These are phyloP conservation scores for Calonectria henricotiae DNA, from an alignment of 2,329 filamentous ascomycete genomes.

Conservation along the genomic window DNA sequence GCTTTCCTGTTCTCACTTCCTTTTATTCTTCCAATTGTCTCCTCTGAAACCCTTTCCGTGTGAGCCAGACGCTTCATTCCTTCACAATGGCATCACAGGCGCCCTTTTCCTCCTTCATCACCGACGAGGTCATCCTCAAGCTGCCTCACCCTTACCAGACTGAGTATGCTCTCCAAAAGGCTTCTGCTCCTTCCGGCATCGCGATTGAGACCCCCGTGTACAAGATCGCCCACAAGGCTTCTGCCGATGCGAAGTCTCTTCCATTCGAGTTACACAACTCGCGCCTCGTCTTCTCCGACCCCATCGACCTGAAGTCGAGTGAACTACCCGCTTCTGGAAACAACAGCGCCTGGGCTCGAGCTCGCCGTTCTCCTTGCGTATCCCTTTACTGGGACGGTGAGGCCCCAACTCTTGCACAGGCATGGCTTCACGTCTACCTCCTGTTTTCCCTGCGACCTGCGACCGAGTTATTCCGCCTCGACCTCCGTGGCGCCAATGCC, in stretches of 20 bases:
- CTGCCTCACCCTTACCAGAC: constrained; percentile 68
- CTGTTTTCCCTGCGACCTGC: constrained; percentile 68
- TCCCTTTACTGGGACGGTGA: constrained; percentile 63
- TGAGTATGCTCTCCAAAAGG: constrained; percentile 62
- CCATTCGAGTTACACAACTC: constrained; percentile 56
- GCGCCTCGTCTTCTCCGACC: constrained; percentile 64
- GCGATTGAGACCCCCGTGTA: constrained; percentile 52
- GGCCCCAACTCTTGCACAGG: constrained; percentile 66
- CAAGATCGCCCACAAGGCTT: constrained; percentile 56
- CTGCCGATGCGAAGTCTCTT: constrained; percentile 50
- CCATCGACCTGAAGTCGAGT: constrained; percentile 65
- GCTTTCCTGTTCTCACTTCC: constrained; percentile 6
- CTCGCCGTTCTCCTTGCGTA: constrained; percentile 68
- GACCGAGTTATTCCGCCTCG: constrained; percentile 67
- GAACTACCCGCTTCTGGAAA: constrained; percentile 67
- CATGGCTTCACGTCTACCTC: constrained; percentile 70
- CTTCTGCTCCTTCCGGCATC: constrained; percentile 44
- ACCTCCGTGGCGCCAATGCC: constrained; percentile 61
- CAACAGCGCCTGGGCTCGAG: constrained; percentile 72
- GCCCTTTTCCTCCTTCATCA: constrained; percentile 47
- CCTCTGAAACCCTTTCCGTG: not conserved
- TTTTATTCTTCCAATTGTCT: constrained; percentile 18
- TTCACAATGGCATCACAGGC: constrained; percentile 43
- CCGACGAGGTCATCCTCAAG: constrained; percentile 62
- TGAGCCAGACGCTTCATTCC: constrained; percentile 12